These are phyloP conservation scores for Wickerhamomyces canadensis DNA, from an alignment of 805 yeast genomes.

Conservation along the genomic window DNA sequence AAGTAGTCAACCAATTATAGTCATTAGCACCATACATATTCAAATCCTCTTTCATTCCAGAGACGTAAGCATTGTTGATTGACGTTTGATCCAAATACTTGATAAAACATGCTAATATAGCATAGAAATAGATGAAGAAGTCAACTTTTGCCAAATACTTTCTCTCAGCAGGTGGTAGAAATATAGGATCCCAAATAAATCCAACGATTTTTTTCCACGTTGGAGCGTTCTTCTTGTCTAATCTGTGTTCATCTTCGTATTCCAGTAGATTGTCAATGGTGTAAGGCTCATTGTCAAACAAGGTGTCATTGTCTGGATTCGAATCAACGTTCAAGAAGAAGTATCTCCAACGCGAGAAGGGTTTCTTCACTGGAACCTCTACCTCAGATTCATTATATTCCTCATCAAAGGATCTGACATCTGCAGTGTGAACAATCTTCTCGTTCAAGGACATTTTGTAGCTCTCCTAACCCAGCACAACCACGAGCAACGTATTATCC, in stretches of 20 bases:
- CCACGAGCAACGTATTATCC: too few relatives aligned
- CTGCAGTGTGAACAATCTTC: too few relatives aligned
- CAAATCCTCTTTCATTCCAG: slow-evolving; percentile 52
- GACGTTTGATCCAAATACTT: slow-evolving; percentile 54
- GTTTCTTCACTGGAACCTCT: neutral
- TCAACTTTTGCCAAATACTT: slow-evolving; percentile 9
- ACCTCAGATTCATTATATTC: too few relatives aligned
- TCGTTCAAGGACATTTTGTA: too few relatives aligned
- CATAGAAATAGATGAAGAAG: slow-evolving; percentile 8
- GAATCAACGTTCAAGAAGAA: slow-evolving; percentile 2
- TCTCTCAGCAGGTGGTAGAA: slow-evolving; percentile 8
- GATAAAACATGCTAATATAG: slow-evolving; percentile 23
- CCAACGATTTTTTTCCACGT: slow-evolving; percentile 6
- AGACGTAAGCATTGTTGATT: slow-evolving; percentile 56
- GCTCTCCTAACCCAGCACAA: too few relatives aligned
- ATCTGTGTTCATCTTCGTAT: slow-evolving; percentile 2
- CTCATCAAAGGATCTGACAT: too few relatives aligned
- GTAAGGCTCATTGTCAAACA: slow-evolving; percentile 8
- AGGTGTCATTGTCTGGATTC: slow-evolving; percentile 1
- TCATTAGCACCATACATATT: slow-evolving; percentile 52
- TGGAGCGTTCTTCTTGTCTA: slow-evolving; percentile 4
- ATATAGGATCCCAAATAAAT: slow-evolving; percentile 8
- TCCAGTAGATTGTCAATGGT: slow-evolving; percentile 5
- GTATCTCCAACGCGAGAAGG: slow-evolving; percentile 1
- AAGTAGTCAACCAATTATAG: slow-evolving; percentile 26